phyloP scores from a whole-genome alignment of 805 yeast genomes.

The Candida nanaspora region DNA sequence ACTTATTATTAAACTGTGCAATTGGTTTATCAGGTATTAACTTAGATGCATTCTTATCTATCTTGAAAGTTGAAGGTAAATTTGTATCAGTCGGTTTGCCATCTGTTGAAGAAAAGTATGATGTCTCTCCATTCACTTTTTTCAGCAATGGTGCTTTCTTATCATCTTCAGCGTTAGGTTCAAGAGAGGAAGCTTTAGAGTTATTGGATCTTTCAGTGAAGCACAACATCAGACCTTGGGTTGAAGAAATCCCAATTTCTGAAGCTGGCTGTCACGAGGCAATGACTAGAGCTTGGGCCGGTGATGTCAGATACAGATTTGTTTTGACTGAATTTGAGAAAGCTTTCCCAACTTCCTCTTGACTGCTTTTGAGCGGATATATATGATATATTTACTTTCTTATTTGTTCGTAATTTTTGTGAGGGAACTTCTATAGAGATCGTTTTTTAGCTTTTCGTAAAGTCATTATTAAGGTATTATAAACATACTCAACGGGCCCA shows the following conservation, averaged over 20 bases:
- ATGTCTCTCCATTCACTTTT: constrained; percentile 45
- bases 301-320: constrained; percentile 47
- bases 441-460: background rate
- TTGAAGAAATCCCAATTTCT: constrained; percentile 40
- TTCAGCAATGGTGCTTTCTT: constrained; percentile 36
- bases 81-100: constrained; percentile 46
- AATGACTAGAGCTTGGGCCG: constrained; percentile 37
- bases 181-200: constrained; percentile 38
- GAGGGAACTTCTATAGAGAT: background rate
- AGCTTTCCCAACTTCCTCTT: constrained; percentile 28
- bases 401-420: too few species aligned
- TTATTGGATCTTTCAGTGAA: constrained; percentile 40
- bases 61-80: constrained; percentile 29
- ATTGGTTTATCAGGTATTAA: constrained; percentile 29
- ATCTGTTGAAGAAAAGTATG: constrained; percentile 28
- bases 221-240: constrained; percentile 40
- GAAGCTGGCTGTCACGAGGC: constrained; percentile 35
- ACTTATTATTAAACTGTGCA: constrained; percentile 37
- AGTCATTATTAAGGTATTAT: background rate
- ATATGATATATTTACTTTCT: too few species aligned
- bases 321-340: constrained; percentile 41
- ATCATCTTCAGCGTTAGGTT: constrained; percentile 41
- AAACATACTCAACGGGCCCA: constrained; percentile 12
- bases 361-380: too few species aligned
- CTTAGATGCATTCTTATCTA: constrained; percentile 27